A percentile compares a stretch with the other conserved stretches of the same genome.
phyloP scores from a whole-genome alignment of 495 filamentous ascomycete species.

The Aspergillus carlsbadensis region DNA sequence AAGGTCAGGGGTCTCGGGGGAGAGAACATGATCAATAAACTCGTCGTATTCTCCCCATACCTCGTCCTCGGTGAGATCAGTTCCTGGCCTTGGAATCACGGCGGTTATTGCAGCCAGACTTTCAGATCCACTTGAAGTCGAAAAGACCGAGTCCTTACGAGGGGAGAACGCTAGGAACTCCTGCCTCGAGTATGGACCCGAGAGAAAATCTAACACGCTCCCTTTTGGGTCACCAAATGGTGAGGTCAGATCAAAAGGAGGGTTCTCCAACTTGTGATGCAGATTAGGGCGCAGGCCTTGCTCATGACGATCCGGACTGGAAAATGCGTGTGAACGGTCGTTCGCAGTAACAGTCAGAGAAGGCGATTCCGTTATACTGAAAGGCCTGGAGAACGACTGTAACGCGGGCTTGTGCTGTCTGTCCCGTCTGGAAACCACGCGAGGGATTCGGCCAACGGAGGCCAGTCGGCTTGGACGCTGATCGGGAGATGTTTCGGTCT shows the following conservation, averaged over 20 bases:
- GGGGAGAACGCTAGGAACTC: slow-evolving; percentile 76
- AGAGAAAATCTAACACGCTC: slow-evolving; percentile 37
- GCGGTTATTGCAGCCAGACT: slow-evolving; percentile 59
- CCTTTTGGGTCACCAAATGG: slow-evolving; percentile 38
- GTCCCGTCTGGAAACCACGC: slow-evolving; percentile 71
- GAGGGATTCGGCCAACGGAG: slow-evolving; percentile 88
- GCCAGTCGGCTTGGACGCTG: slow-evolving; percentile 53
- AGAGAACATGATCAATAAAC: slow-evolving; percentile 71
- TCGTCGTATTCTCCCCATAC: slow-evolving; percentile 96
- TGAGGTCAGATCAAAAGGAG: slow-evolving; percentile 32
- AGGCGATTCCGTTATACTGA: slow-evolving; percentile 47
- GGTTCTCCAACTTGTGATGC: slow-evolving; percentile 15
- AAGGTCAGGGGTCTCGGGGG: slow-evolving; percentile 41
- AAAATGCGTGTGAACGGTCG: slow-evolving; percentile 14
- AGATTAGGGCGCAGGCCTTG: slow-evolving; percentile 15
- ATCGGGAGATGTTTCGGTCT: slow-evolving; percentile 22
- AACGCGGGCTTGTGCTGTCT: slow-evolving; percentile 67
- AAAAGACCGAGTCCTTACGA: slow-evolving; percentile 66
- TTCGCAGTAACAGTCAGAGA: slow-evolving; percentile 24
- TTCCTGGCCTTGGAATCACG: slow-evolving; percentile 55
- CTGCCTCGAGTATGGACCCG: slow-evolving; percentile 37
- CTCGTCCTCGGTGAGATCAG: slow-evolving; percentile 74
- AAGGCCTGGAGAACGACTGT: slow-evolving; percentile 85
- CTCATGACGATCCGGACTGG: neutral
- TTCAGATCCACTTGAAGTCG: slow-evolving; percentile 67